Conservation (phyloP, 257 asterid species). For the Schizonepeta tenuifolia region DNA sequence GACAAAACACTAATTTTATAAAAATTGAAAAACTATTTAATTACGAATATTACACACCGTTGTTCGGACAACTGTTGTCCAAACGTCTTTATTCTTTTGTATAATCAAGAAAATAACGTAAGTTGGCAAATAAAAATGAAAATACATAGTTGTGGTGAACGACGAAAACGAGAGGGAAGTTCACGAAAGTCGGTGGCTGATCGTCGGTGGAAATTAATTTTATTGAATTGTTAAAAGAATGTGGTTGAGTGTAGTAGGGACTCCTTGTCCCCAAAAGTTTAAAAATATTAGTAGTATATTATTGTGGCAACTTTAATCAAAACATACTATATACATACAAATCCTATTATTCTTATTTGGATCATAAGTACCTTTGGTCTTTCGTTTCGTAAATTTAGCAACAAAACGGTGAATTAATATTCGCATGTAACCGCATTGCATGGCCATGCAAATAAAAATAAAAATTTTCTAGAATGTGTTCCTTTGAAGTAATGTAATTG, state of each 20-base stretch:
- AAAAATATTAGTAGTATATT: not conserved
- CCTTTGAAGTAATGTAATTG: not conserved
- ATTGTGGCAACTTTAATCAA: not conserved
- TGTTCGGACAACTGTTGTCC: too few species aligned
- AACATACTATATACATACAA: too few species aligned
- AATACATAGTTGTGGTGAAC: not conserved
- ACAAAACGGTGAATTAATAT: not conserved
- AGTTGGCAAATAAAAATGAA: not conserved
- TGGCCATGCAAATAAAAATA: not conserved
- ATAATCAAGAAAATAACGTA: too few species aligned
- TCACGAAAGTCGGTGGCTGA: slow-evolving; percentile 10
- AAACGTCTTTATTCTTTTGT: too few species aligned
- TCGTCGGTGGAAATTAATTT: slow-evolving; percentile 40
- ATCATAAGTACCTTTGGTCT: not conserved
- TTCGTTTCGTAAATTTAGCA: not conserved
- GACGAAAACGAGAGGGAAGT: slow-evolving; percentile 16
- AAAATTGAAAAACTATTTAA: too few species aligned
- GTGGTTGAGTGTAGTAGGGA: slow-evolving; percentile 15
- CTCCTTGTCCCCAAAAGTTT: not conserved
- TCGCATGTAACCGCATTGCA: not conserved
- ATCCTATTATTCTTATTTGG: too few species aligned
- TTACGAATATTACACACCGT: too few species aligned
- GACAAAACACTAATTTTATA: too few species aligned
- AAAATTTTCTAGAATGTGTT: not conserved
- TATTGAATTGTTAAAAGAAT: not conserved